Evolutionary conservation across 371 early-diverging fungal genomes (phyloP).

Genomic region (Apophysomyces sp.): DNA sequence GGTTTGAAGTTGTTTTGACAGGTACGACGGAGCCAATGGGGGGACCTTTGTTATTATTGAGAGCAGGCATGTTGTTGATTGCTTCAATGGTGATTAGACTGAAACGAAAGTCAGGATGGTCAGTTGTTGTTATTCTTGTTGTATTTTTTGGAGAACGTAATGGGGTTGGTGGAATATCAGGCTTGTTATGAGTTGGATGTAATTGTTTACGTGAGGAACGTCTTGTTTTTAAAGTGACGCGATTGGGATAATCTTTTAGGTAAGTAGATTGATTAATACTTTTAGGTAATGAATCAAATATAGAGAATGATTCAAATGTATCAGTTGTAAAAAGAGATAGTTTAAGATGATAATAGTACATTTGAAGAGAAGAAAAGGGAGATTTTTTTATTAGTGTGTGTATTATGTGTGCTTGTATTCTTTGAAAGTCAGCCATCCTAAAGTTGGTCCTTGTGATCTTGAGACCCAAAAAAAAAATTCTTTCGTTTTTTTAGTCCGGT

Average conservation of each 20-base stretch:
- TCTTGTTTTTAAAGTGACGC: conserved; percentile 7
- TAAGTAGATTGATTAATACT: not conserved
- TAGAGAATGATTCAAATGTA: not conserved
- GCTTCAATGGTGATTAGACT: conserved; percentile 22
- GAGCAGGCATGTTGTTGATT: conserved; percentile 12
- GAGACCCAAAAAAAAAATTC: not conserved
- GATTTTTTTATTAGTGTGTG: not conserved
- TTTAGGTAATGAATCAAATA: conserved; percentile 10
- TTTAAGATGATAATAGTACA: conserved; percentile 46
- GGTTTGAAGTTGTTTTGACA: not conserved
- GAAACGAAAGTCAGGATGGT: conserved; percentile 33
- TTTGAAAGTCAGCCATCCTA: conserved; percentile 1
- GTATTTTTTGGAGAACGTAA: conserved; percentile 10
- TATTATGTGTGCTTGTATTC: too few relatives aligned
- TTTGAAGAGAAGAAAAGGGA: conserved; percentile 1
- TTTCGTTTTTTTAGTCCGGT: not conserved
- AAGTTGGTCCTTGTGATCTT: too few relatives aligned
- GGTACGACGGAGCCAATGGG: conserved; percentile 13
- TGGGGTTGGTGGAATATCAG: conserved; percentile 28
- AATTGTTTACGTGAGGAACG: conserved; percentile 5
- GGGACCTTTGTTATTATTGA: conserved; percentile 10
- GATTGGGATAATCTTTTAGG: conserved; percentile 1
- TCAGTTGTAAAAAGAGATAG: conserved; percentile 32
- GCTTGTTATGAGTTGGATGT: not conserved
- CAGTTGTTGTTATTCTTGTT: conserved; percentile 6